phyloP scores from a whole-genome alignment of 2,329 filamentous ascomycete species.

The Eutypa lata region DNA sequence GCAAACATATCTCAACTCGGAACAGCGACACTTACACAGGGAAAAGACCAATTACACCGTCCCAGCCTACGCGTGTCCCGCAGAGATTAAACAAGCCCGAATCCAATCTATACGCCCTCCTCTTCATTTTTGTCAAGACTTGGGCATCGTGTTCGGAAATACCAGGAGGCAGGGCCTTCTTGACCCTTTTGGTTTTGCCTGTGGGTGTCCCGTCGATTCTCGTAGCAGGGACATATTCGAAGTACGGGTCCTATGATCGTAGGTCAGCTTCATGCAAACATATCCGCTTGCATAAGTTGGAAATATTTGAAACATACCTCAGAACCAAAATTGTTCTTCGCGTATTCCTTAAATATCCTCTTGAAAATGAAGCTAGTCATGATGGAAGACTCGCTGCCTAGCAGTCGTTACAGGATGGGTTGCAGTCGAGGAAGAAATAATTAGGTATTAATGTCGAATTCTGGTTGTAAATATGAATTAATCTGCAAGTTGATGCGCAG shows the following conservation, averaged over 20 bases:
- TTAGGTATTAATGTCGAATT: too few species aligned
- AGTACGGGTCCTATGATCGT: constrained; percentile 75
- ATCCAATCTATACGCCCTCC: constrained; percentile 81
- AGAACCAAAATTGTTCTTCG: constrained; percentile 1
- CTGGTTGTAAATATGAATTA: too few species aligned
- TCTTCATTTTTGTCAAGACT: constrained; percentile 81
- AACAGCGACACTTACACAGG: constrained; percentile 62
- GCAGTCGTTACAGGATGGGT: too few species aligned
- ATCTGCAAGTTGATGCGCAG: too few species aligned
- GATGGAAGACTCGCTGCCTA: neutral
- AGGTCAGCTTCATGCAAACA: constrained; percentile 28
- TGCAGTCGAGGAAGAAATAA: too few species aligned
- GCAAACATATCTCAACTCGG: constrained; percentile 10
- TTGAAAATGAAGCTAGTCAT: neutral
- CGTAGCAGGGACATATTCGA: constrained; percentile 75
- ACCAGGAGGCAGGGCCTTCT: constrained; percentile 79
- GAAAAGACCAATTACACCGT: constrained; percentile 77
- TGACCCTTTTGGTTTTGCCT: constrained; percentile 76
- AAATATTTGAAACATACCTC: constrained; percentile 14
- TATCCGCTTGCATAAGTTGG: constrained; percentile 19
- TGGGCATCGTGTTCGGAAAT: constrained; percentile 79
- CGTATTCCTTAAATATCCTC: neutral
- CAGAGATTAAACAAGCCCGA: constrained; percentile 78
- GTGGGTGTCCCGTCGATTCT: constrained; percentile 61
- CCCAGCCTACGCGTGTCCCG: constrained; percentile 85